A percentile compares a stretch with the other conserved stretches of the same genome.
Evolutionary conservation across 2,329 filamentous ascomycete species (phyloP).

Genomic region (Phyllosticta citribraziliensis): DNA sequence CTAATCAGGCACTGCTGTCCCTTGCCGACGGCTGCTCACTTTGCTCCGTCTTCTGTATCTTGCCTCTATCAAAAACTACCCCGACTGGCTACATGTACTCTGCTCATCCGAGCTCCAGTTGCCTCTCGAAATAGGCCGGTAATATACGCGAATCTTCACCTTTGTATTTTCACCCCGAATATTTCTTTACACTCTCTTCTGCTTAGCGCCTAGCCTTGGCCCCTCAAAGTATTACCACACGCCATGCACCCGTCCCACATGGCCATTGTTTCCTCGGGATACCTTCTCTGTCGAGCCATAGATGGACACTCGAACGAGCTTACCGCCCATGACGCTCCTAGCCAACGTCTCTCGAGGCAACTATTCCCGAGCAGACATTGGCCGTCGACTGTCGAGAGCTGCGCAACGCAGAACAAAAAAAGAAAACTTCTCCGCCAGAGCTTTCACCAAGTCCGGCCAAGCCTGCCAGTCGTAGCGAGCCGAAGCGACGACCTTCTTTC

Average conservation of each 20-base stretch:
- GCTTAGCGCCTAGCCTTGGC: background rate
- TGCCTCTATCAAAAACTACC: background rate
- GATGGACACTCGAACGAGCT: background rate
- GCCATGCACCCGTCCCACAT: background rate
- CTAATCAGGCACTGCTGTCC: background rate
- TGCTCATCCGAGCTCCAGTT: background rate
- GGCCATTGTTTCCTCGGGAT: background rate
- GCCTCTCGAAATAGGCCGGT: background rate
- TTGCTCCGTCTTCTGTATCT: background rate
- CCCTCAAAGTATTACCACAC: background rate
- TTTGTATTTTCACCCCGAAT: background rate
- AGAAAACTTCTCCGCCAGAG: background rate
- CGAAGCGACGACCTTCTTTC: background rate
- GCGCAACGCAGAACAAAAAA: background rate
- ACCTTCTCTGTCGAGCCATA: background rate
- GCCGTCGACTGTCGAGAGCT: background rate
- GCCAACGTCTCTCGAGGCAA: background rate
- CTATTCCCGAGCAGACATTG: background rate
- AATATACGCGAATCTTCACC: background rate
- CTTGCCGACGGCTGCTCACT: background rate
- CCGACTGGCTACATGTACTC: background rate
- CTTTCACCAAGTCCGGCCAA: background rate
- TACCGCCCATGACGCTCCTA: background rate
- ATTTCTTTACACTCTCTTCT: background rate
- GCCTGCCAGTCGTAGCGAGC: background rate